phyloP scores from a whole-genome alignment of 805 yeast genomes.

The Tetrapisispora nanseiensis region DNA sequence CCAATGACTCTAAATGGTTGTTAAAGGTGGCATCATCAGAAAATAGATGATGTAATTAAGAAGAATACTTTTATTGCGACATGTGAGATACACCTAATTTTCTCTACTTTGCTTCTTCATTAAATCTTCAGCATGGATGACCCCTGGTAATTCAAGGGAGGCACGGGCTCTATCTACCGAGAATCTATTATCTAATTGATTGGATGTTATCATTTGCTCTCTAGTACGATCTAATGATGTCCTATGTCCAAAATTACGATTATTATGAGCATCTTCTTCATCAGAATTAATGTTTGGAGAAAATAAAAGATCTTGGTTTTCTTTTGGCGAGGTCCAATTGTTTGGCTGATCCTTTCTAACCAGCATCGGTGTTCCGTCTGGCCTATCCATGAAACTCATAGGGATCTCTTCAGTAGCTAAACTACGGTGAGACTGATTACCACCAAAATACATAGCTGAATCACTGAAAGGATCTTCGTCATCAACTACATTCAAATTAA shows the following conservation, averaged over 20 bases:
- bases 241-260: slow-evolving; percentile 11
- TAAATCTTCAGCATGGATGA: slow-evolving; percentile 29
- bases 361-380: slow-evolving; percentile 23
- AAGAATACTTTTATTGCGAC: too few species aligned
- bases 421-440: slow-evolving; percentile 19
- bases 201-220: slow-evolving; percentile 28
- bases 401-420: slow-evolving; percentile 34
- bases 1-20: too few species aligned
- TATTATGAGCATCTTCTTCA: not conserved
- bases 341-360: slow-evolving; percentile 11
- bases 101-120: slow-evolving; percentile 3
- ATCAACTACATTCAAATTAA: slow-evolving; percentile 4
- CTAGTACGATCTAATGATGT: slow-evolving; percentile 34
- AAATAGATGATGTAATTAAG: too few species aligned
- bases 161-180: slow-evolving; percentile 34
- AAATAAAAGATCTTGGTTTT: slow-evolving; percentile 12
- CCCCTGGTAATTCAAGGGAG: slow-evolving; percentile 34
- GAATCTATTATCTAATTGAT: slow-evolving; percentile 31
- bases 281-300: slow-evolving; percentile 11
- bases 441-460: slow-evolving; percentile 3
- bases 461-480: slow-evolving; percentile 2
- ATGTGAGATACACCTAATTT: too few species aligned
- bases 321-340: slow-evolving; percentile 14
- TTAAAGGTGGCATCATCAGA: too few species aligned
- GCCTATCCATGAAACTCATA: slow-evolving; percentile 22